Evolutionary conservation across 164 flowering plant genomes (phyloP).

Genomic region (Nymphaea colorata): DNA sequence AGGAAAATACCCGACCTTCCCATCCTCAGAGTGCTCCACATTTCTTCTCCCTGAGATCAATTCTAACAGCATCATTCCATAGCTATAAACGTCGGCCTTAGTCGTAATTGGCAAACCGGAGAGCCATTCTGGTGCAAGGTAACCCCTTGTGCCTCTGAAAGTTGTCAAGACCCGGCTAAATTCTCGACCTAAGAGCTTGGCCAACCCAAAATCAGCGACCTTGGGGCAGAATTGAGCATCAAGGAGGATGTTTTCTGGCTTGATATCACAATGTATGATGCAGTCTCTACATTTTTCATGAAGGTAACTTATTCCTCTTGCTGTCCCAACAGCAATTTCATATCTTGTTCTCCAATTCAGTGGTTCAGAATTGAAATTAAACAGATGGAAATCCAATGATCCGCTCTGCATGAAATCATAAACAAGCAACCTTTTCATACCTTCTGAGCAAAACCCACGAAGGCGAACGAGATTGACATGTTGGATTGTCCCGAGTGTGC

Average conservation of each 20-base stretch:
- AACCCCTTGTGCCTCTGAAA: conserved; percentile 34
- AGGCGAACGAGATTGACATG: conserved; percentile 48
- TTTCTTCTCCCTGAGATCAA: conserved; percentile 28
- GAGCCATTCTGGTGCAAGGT: conserved; percentile 40
- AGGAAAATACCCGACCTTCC: conserved; percentile 19
- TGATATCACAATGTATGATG: conserved; percentile 31
- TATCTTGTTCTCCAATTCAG: conserved; percentile 25
- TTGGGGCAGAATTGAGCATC: conserved; percentile 25
- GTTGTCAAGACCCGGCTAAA: conserved; percentile 30
- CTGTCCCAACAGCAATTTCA: conserved; percentile 23
- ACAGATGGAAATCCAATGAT: conserved; percentile 30
- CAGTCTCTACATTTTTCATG: conserved; percentile 30
- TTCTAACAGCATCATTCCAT: conserved; percentile 32
- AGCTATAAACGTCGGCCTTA: conserved; percentile 36
- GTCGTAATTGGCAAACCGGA: conserved; percentile 27
- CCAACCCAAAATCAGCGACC: conserved; percentile 31
- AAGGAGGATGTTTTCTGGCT: conserved; percentile 30
- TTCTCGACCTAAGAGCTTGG: conserved; percentile 27
- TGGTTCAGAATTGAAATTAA: conserved; percentile 5
- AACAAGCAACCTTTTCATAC: conserved; percentile 28
- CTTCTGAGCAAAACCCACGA: conserved; percentile 48
- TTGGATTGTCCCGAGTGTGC: conserved; percentile 57
- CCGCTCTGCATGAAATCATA: conserved; percentile 51
- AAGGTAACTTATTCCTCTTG: conserved; percentile 28
- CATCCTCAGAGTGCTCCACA: conserved; percentile 12